Conservation (phyloP, 2,329 filamentous ascomycete genomes). For the Plenodomus biglobosus region DNA sequence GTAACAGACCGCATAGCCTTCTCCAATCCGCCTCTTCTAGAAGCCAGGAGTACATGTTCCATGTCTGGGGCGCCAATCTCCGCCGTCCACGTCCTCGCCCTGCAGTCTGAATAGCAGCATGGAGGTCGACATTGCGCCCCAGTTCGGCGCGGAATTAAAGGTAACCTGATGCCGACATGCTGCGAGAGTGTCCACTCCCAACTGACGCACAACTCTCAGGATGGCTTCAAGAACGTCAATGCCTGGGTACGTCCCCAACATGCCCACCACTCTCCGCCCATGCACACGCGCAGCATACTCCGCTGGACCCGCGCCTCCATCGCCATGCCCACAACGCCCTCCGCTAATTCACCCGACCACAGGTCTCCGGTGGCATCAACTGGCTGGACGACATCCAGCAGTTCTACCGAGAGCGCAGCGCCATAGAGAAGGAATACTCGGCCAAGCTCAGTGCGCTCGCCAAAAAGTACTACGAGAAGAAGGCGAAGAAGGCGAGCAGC, state of each 20-base stretch:
- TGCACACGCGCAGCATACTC: slow-evolving; percentile 6
- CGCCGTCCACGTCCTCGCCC: slow-evolving; percentile 17
- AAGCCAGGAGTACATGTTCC: slow-evolving; percentile 17
- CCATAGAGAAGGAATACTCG: slow-evolving; percentile 96
- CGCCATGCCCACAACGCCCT: slow-evolving; percentile 7
- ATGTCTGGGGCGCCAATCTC: slow-evolving; percentile 31
- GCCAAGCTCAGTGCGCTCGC: slow-evolving; percentile 82
- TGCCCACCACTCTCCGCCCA: neutral
- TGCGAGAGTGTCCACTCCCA: slow-evolving; percentile 12
- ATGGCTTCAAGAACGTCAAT: slow-evolving; percentile 95
- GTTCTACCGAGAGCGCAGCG: slow-evolving; percentile 93
- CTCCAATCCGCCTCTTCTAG: slow-evolving; percentile 14
- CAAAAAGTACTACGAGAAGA: slow-evolving; percentile 97
- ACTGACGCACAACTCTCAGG: slow-evolving; percentile 57
- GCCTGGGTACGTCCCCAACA: slow-evolving; percentile 66
- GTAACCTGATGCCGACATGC: slow-evolving; percentile 53
- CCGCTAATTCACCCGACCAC: slow-evolving; percentile 26
- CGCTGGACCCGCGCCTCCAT: slow-evolving; percentile 8
- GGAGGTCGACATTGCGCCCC: slow-evolving; percentile 80
- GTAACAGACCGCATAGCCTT: slow-evolving; percentile 25
- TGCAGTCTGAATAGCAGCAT: slow-evolving; percentile 51
- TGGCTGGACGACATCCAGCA: slow-evolving; percentile 97
- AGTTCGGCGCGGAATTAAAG: slow-evolving; percentile 94
- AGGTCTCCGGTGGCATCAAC: slow-evolving; percentile 79
- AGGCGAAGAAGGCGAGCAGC: slow-evolving; percentile 82